Evolutionary conservation across 1,139 yeast species (phyloP).

Genomic region (Maudiozyma humilis): DNA sequence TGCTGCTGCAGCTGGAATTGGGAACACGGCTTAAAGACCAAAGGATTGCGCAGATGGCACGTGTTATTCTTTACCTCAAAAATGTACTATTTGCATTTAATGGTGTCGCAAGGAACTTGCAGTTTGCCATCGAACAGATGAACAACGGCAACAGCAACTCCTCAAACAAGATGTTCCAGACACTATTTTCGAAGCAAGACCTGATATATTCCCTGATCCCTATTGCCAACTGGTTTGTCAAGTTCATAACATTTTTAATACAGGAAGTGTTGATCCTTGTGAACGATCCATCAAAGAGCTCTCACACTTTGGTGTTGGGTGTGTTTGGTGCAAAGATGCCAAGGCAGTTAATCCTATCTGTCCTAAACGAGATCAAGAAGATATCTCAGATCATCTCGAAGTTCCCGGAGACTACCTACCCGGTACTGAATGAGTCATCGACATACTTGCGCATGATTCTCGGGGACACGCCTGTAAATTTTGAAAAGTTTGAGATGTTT

Average conservation of each 20-base stretch:
- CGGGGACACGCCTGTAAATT: slow-evolving; percentile 29
- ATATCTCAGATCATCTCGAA: slow-evolving; percentile 27
- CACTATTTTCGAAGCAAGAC: slow-evolving; percentile 32
- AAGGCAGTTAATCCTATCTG: slow-evolving; percentile 27
- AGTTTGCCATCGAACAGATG: slow-evolving; percentile 30
- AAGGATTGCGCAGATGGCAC: slow-evolving; percentile 29
- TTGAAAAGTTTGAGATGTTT: slow-evolving; percentile 30
- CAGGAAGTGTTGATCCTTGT: slow-evolving; percentile 28
- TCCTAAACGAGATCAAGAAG: slow-evolving; percentile 28
- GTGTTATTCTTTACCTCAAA: slow-evolving; percentile 27
- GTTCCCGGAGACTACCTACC: slow-evolving; percentile 30
- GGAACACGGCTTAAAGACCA: slow-evolving; percentile 23
- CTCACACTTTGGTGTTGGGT: slow-evolving; percentile 25
- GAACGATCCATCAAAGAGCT: slow-evolving; percentile 19
- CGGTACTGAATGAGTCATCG: slow-evolving; percentile 31
- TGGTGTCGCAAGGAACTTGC: slow-evolving; percentile 32
- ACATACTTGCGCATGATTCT: slow-evolving; percentile 26
- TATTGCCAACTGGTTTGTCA: slow-evolving; percentile 31
- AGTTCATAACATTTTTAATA: slow-evolving; percentile 27
- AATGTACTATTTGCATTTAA: slow-evolving; percentile 31
- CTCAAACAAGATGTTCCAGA: slow-evolving; percentile 26
- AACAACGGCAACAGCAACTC: slow-evolving; percentile 16
- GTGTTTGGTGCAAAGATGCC: slow-evolving; percentile 31
- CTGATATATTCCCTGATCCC: slow-evolving; percentile 30
- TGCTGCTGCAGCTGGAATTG: slow-evolving; percentile 30